Evolutionary conservation across 768 basidiomycete species (phyloP).

Genomic region (Pleurotus ostreatus): DNA sequence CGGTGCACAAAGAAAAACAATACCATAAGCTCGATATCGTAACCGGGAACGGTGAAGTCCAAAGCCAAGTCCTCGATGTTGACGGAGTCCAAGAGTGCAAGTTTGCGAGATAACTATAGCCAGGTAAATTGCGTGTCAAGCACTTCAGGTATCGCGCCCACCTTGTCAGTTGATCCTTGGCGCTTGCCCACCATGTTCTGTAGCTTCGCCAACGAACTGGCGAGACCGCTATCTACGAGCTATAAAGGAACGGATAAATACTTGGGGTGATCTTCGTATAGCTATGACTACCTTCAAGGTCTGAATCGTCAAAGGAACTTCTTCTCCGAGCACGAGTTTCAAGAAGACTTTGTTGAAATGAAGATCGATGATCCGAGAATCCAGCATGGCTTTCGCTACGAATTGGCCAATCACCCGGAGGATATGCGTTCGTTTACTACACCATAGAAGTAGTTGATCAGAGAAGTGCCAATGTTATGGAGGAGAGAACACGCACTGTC

Average conservation of each 20-base stretch:
- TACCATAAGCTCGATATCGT: slow-evolving; percentile 87
- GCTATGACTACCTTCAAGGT: slow-evolving; percentile 60
- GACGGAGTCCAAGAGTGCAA: slow-evolving; percentile 55
- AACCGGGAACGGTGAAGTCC: slow-evolving; percentile 96
- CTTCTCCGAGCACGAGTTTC: slow-evolving; percentile 83
- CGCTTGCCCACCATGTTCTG: slow-evolving; percentile 57
- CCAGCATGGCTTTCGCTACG: slow-evolving; percentile 93
- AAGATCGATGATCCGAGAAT: slow-evolving; percentile 96
- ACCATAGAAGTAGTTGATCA: slow-evolving; percentile 9
- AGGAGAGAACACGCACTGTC: slow-evolving; percentile 48
- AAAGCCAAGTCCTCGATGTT: slow-evolving; percentile 85
- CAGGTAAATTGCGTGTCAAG: background rate
- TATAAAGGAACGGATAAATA: slow-evolving; percentile 21
- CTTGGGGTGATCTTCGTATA: background rate
- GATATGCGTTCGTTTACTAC: slow-evolving; percentile 79
- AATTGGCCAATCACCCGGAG: slow-evolving; percentile 93
- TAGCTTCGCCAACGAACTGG: slow-evolving; percentile 79
- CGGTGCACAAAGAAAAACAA: slow-evolving; percentile 18
- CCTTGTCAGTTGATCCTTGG: slow-evolving; percentile 49
- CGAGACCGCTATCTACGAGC: slow-evolving; percentile 83
- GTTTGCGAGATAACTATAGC: slow-evolving; percentile 49
- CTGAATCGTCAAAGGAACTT: slow-evolving; percentile 79
- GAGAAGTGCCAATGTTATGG: too few relatives aligned
- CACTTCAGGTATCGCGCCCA: slow-evolving; percentile 18
- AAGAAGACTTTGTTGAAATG: slow-evolving; percentile 95